Base-by-base conservation (phyloP, 148 eudicot genomes). In the Chenopodium berlandieri region DNA sequence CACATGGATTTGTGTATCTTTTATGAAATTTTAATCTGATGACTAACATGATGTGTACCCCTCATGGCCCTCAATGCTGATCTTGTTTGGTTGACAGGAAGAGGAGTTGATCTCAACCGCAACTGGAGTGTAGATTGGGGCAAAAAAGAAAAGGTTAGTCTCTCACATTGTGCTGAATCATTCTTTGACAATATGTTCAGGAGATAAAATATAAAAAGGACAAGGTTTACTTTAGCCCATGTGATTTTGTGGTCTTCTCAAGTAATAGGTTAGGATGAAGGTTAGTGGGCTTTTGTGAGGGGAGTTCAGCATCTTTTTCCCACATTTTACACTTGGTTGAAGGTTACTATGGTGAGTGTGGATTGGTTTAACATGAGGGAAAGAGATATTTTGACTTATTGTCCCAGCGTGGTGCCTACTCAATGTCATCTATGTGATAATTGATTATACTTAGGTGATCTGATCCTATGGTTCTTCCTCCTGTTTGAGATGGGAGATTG, bases 121-220 rank as follows among this genome's bases (percentile, higher is more conserved):
- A 96, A 96, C 84, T 96, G 99, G 99, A 90, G 98, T 87, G 98
- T 96, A 70, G 99, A 96, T 80, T 96, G 99, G 99, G 99, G 99
- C 30, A 96, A 91, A 80, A 96, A 96, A 77, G 99, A 96, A 86
- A 90, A 94, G 99, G 99, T 96, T 54, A 47, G 85, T 78, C 32
- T 64, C 14, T 50, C 76, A 47, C 64, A 3, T 22, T 23, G 48
- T 40, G 13, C 64, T 20, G 10, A 23, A n/a, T 40, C 27, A 12
- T 73, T 13, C 9, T 19, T 11, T 66, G 32, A 1, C 14, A 25
- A 66, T 37, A 37, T 66, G 17, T 67, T 67, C 10, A 67, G 19
- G 37, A 67, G 44, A 37, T 37, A 37, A 37, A 67, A 11, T 2
- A 27, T 4, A 8, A 11, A 4, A 16, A 11, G 17, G 40, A 9